Evolutionary conservation across 108 stramenopile species (phyloP).

Genomic region (Nitzschia sp.): DNA sequence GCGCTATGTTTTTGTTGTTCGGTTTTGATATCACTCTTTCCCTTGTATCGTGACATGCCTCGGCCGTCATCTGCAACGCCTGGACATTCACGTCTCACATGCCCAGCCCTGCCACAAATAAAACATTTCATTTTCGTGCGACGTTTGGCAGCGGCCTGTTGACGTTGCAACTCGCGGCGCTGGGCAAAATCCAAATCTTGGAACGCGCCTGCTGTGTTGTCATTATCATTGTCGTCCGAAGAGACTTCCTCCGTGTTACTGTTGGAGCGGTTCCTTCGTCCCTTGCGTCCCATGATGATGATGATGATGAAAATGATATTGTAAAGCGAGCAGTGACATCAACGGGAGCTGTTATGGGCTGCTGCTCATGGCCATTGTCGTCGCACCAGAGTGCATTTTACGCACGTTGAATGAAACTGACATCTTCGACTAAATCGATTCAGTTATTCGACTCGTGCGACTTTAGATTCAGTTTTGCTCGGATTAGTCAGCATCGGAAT

Average conservation of each 20-base stretch:
- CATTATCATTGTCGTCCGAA: not conserved
- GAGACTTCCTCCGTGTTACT: not conserved
- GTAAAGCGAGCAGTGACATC: too few species aligned
- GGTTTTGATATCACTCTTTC: conserved; percentile 6
- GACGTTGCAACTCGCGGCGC: conserved; percentile 32
- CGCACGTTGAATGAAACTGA: too few species aligned
- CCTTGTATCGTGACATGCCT: conserved; percentile 26
- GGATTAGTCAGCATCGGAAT: too few species aligned
- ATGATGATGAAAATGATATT: too few species aligned
- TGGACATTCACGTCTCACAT: conserved; percentile 39
- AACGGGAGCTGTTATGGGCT: too few species aligned
- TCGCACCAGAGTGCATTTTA: too few species aligned
- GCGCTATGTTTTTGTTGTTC: conserved; percentile 3
- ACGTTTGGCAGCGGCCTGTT: conserved; percentile 31
- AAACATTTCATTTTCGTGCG: conserved; percentile 25
- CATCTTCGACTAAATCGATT: too few species aligned
- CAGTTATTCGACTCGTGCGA: too few species aligned
- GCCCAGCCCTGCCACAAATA: conserved; percentile 36
- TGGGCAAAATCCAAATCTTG: conserved; percentile 28
- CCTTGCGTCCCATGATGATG: not conserved
- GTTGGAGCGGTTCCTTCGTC: not conserved
- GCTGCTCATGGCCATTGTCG: too few species aligned
- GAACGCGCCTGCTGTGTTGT: not conserved
- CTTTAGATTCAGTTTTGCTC: too few species aligned
- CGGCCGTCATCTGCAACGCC: conserved; percentile 43